Conservation (phyloP, 768 basidiomycete genomes). For the Boletus pseudopeckii region DNA sequence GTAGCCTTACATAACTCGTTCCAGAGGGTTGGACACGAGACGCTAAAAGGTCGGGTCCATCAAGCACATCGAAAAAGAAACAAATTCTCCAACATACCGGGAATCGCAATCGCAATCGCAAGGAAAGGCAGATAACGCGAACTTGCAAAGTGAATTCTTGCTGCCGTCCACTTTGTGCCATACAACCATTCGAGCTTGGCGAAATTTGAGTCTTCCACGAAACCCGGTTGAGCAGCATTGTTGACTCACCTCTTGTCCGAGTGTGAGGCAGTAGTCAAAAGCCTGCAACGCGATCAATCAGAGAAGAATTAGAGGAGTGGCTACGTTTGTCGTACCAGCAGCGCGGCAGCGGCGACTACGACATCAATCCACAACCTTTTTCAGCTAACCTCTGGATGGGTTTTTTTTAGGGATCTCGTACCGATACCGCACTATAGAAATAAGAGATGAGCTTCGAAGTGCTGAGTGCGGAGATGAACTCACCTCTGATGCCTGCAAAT, state of each 20-base stretch:
- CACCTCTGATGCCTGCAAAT: conserved; percentile 12
- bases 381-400: background rate
- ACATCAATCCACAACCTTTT: background rate
- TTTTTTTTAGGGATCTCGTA: background rate
- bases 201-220: background rate
- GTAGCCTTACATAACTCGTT: conserved; percentile 7
- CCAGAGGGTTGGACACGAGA: background rate
- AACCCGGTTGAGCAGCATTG: background rate
- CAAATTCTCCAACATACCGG: background rate
- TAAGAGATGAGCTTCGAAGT: too few relatives aligned
- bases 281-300: conserved; percentile 2
- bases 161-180: conserved; percentile 14
- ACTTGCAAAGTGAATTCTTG: conserved; percentile 17
- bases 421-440: conserved; percentile 5
- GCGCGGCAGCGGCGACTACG: conserved; percentile 11
- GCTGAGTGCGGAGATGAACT: background rate
- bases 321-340: conserved; percentile 3
- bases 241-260: conserved; percentile 8
- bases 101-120: conserved; percentile 12
- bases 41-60: background rate
- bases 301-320: background rate
- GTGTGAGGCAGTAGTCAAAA: conserved; percentile 18
- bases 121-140: conserved; percentile 23
- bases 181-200: conserved; percentile 19
- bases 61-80: background rate